Conservation (phyloP, 306 rosid genomes). For the Acacia melanoxylon region DNA sequence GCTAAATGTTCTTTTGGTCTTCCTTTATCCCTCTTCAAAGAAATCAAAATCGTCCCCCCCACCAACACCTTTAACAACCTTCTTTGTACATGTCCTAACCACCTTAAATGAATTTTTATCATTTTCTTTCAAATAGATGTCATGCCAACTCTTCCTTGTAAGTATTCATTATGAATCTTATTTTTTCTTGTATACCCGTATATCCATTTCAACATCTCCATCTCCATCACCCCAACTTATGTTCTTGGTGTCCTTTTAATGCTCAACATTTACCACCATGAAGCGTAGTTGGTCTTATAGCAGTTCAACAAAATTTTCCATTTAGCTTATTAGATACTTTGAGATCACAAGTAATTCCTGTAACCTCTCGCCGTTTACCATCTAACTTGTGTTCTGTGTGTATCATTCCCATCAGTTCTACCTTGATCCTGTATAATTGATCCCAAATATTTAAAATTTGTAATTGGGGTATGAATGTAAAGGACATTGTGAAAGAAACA, state of each 20-base stretch:
- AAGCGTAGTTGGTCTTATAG: not conserved
- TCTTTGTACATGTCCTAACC: not conserved
- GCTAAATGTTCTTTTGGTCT: not conserved
- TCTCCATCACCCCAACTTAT: not conserved
- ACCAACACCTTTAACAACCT: not conserved
- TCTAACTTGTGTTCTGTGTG: not conserved
- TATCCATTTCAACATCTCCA: not conserved
- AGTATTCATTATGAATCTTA: not conserved
- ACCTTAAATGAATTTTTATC: not conserved
- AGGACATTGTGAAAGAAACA: not conserved
- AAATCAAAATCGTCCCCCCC: not conserved
- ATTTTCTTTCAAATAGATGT: not conserved
- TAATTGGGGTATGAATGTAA: not conserved
- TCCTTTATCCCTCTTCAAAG: not conserved
- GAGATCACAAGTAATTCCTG: not conserved
- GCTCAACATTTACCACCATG: not conserved
- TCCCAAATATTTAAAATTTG: not conserved
- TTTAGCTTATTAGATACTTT: not conserved
- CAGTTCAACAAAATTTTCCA: not conserved
- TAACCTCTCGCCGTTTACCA: not conserved
- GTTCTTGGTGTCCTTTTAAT: not conserved
- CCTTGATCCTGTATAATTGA: not conserved
- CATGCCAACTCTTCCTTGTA: not conserved
- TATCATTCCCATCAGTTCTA: not conserved
- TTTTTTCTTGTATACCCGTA: not conserved